Conservation (phyloP, 2,329 filamentous ascomycete genomes). For the Nothopassalora personata region DNA sequence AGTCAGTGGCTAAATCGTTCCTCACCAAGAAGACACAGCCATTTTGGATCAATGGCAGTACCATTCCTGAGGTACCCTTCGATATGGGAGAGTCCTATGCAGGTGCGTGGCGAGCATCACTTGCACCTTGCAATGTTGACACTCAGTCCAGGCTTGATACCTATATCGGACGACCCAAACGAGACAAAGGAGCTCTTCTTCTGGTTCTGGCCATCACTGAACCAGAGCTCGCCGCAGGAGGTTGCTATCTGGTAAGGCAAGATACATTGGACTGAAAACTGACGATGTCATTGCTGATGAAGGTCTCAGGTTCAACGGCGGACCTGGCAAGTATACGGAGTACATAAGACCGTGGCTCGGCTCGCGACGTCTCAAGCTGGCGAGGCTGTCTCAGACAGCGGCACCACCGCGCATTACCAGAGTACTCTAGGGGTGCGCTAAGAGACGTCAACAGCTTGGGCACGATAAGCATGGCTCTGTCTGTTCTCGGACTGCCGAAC, state of each 20-base stretch:
- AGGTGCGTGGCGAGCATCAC: not conserved
- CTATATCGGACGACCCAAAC: constrained; percentile 47
- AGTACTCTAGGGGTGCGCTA: no score
- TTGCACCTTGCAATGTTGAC: not conserved
- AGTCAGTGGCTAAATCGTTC: not conserved
- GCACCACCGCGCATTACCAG: no score
- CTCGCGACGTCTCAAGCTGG: no score
- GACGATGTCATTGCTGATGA: no score
- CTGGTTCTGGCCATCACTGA: constrained; percentile 52
- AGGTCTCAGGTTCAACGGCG: no score
- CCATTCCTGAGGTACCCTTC: constrained; percentile 37
- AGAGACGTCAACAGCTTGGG: no score
- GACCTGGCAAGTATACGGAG: no score
- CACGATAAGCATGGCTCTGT: no score
- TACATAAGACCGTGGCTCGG: no score
- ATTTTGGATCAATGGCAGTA: constrained; percentile 27
- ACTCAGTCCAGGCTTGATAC: constrained; percentile 38
- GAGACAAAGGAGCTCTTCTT: constrained; percentile 48
- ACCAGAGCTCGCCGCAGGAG: constrained; percentile 44
- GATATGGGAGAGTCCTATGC: constrained; percentile 43
- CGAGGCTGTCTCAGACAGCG: no score
- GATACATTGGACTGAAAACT: no score
- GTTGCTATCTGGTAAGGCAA: constrained; percentile 44
- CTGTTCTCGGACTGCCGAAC: no score
- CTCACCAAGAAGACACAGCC: constrained; percentile 9